Evolutionary conservation across 352 stramenopile genomes (phyloP).

Genomic region (Phytopythium boreale): DNA sequence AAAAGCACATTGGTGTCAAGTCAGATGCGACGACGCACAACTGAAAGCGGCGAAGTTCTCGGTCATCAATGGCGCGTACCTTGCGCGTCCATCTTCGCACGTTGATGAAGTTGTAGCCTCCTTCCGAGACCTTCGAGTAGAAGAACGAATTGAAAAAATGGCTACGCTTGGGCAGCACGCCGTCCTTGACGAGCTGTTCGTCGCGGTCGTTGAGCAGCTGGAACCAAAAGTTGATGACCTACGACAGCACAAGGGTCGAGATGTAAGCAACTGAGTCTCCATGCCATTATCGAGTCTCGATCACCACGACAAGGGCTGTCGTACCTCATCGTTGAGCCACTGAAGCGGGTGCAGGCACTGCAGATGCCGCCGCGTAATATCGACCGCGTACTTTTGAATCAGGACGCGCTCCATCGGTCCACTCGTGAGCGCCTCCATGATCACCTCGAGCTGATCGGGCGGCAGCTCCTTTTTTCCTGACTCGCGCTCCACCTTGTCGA

Average conservation of each 20-base stretch:
- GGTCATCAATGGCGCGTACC: constrained; percentile 20
- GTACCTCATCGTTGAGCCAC: constrained; percentile 84
- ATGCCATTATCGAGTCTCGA: background rate
- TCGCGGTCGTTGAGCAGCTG: constrained; percentile 77
- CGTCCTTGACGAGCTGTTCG: constrained; percentile 44
- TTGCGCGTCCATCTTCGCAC: constrained; percentile 84
- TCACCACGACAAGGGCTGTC: background rate
- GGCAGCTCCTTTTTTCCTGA: constrained; percentile 50
- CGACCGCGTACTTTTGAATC: constrained; percentile 80
- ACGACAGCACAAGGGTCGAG: background rate
- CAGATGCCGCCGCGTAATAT: constrained; percentile 70
- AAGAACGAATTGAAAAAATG: constrained; percentile 91
- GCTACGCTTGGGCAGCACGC: constrained; percentile 45
- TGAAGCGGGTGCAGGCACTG: constrained; percentile 61
- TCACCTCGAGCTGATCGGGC: constrained; percentile 56
- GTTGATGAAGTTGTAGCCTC: constrained; percentile 82
- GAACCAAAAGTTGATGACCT: constrained; percentile 89
- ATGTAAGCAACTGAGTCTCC: too few relatives aligned
- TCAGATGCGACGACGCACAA: background rate
- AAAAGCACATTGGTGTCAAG: background rate
- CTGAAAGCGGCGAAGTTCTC: too few relatives aligned
- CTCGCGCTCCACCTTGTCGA: constrained; percentile 50
- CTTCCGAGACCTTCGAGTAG: constrained; percentile 78
- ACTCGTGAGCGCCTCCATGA: constrained; percentile 52
- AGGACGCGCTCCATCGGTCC: constrained; percentile 59